Conservation (phyloP, 2,329 filamentous ascomycete genomes). For the Apiospora aurea region DNA sequence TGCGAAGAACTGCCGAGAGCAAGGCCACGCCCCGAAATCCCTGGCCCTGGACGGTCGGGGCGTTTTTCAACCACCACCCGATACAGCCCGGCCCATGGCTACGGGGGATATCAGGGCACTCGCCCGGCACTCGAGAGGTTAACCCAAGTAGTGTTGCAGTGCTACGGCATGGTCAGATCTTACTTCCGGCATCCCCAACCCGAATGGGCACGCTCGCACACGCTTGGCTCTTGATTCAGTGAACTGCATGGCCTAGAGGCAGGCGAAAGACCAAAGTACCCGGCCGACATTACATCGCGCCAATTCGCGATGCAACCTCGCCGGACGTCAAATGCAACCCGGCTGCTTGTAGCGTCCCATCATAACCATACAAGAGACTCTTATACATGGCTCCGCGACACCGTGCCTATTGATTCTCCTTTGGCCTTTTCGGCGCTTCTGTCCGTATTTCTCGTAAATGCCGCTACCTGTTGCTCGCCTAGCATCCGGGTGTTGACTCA, state of each 20-base stretch:
- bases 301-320: slow-evolving; percentile 7
- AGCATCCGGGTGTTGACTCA: background rate
- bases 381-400: background rate
- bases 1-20: background rate
- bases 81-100: background rate
- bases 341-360: background rate
- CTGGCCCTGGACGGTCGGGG: slow-evolving; percentile 10
- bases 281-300: slow-evolving; percentile 14
- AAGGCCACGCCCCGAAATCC: background rate
- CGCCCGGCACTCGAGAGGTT: background rate
- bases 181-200: slow-evolving; percentile 8
- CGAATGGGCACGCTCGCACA: slow-evolving; percentile 12
- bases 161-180: slow-evolving; percentile 5
- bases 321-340: background rate
- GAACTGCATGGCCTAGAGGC: background rate
- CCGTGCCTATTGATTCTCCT: background rate
- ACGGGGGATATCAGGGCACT: background rate
- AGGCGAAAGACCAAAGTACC: background rate
- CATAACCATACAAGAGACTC: background rate
- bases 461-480: background rate
- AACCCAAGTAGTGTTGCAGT: background rate
- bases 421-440: background rate
- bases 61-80: background rate
- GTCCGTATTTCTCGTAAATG: background rate
- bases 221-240: slow-evolving; percentile 14